Evolutionary conservation across 345 rosid species (phyloP), one percentile per base, ranked within the genome.

Genomic region (Pistacia integerrima): DNA sequence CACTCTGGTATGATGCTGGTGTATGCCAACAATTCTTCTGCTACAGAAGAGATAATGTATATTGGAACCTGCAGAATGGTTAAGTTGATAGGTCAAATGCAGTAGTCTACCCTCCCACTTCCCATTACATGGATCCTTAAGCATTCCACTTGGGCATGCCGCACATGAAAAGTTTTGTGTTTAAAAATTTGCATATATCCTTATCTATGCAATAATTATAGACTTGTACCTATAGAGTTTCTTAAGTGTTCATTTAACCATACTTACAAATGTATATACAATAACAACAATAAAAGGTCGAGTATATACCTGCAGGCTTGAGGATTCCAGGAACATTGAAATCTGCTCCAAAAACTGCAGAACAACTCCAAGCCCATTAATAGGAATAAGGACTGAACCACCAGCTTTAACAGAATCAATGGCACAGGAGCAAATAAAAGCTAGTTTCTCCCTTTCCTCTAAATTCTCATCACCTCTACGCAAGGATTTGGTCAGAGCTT

Each of bases 1-100:
- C 98, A 93, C 82, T 95, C 97, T 33, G 98, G 98, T 79, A 95
- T 79, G 48, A 85, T 81, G 74, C 88, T 90, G 65, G 89, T 78
- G 81, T 81, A 92, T 38, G 94, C 90, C 86, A 95, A 77, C 72
- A 93, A 77, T 83, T 95, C 97, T 85, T 85, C 89, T 36, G 94
- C 99, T 60, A 87, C 76, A 49, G 91, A 87, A 80, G 97, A 95
- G 81, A 95, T 82, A 41, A 93, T 67, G 80, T 85, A 88, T 44
- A 95, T 82, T 55, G 99, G 98, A 81, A 93, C 93, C 99, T 95
- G 83, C 56, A 74, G 5, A 46, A 72, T 38, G 7, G 54, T 75
- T 4, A 38, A 38, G 7, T 38, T 38, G 41, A 38, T 38, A 38
- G 41, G 41, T 38, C 41, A 38, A 38, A 38, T 38, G 41, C 41